Evolutionary conservation across 345 rosid species (phyloP), one percentile per base, ranked within the genome.

Genomic region (Salix caprea): DNA sequence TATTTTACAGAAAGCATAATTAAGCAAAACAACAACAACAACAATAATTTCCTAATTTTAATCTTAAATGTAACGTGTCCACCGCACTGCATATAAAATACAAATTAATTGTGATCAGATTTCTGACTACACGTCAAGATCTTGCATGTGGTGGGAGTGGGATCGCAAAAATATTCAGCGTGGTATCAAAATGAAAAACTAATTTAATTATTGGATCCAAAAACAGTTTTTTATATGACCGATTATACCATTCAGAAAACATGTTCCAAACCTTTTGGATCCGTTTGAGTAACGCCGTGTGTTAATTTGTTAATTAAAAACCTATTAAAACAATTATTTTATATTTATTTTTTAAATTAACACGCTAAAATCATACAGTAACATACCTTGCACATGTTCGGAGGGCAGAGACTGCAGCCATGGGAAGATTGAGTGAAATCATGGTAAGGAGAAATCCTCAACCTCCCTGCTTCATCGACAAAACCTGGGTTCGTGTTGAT

Each of bases 361-460:
- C 19, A 12, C 8, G 34, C 34, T 32, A 32, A 32, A 32, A 32
- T 32, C 34, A 32, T 32, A 32, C 0, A 3, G 34, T 32, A 32
- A 32, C 11, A 28, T 85, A 94, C 98, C 94, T 94, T 92, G 93
- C 98, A 94, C 98, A 94, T 94, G 71, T 92, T 94, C 67, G 93
- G 93, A 76, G 97, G 98, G 79, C 98, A 94, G 54, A 81, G 88
- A 75, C 26, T 48, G 78, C 97, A 92, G 23, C 93, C 94, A 77
- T 91, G 98, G 39, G 91, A 60, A n/a, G 86, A 77, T 12, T 77
- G 77, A 71, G 79, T 83, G 81, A 91, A 92, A 56, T 91, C 90
- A 61, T 91, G 93, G 78, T 81, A 84, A 65, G 96, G 94, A 37
- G 67, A 83, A 36, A 94, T 91, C 84, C 91, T 88, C 7, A 92